These are phyloP conservation scores for Ascochyta koolunga DNA, from an alignment of 2,329 filamentous ascomycete genomes.

Conservation along the genomic window DNA sequence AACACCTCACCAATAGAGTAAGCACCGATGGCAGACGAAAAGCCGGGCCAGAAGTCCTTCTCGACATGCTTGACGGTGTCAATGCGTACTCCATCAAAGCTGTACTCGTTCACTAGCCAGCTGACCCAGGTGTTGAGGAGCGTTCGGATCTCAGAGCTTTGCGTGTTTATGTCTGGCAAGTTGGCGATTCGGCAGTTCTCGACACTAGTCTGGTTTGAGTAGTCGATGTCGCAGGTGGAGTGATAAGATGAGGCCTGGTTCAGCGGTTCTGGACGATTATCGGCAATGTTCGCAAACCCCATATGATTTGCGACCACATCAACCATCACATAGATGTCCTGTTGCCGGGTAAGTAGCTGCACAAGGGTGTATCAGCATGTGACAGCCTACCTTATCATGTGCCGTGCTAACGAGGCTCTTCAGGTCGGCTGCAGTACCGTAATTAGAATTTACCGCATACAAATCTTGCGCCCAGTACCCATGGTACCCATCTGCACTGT, in stretches of 20 bases:
- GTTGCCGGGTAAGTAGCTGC: constrained; percentile 2
- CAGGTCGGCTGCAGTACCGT: constrained; percentile 56
- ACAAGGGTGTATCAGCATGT: not conserved
- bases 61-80: constrained; percentile 69
- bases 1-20: constrained; percentile 68
- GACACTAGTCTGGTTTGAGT: constrained; percentile 38
- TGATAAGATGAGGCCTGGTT: constrained; percentile 39
- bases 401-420: constrained; percentile 53
- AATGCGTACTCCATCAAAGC: constrained; percentile 62
- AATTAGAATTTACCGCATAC: constrained; percentile 56
- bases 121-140: constrained; percentile 39
- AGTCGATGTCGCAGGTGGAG: constrained; percentile 36
- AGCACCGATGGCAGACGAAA: constrained; percentile 61
- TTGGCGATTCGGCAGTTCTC: constrained; percentile 40
- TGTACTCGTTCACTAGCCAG: constrained; percentile 39
- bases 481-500: constrained; percentile 56
- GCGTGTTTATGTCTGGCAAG: constrained; percentile 40
- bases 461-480: constrained; percentile 59
- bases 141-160: constrained; percentile 29
- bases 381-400: constrained; percentile 52
- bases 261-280: constrained; percentile 36
- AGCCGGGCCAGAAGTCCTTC: constrained; percentile 63
- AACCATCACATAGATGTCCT: constrained; percentile 57
- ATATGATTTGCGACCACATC: constrained; percentile 60
- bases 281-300: constrained; percentile 35